Base-by-base conservation (phyloP, 768 basidiomycete species). In the Coprinellus aureogranulatus region DNA sequence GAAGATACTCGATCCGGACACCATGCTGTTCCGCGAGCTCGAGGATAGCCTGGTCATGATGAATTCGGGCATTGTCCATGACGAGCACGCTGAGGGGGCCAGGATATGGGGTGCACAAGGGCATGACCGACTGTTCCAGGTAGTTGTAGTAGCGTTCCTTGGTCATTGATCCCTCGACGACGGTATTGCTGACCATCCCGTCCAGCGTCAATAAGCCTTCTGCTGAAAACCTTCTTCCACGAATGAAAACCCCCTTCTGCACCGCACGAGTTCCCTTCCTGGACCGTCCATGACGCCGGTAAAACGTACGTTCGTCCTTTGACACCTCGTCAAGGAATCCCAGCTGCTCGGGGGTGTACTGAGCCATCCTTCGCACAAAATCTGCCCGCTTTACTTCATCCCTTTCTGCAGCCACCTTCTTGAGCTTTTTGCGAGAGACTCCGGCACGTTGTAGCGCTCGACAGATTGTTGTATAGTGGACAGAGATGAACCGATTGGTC, bases 321-420 rank as follows among this genome's bases (percentile, higher is more conserved):
- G 70, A 72, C 1, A 64, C 65, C 50, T 76, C 70, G 54, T 75
- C 69, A 14, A 75, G 53, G 54, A 76, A 74, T 0, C 69, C 70
- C 10, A 77, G 61, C 45, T 75, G 64, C 3, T 73, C 68, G 4
- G 68, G 59, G 0, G 41, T 49, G 51, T 75, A 75, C 27, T 65
- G 59, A 0, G 68, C 63, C 63, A 75, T 70, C 0, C 51, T 41
- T 0, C 50, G 27, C 1, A 72, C 62, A 54, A 59, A 76, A 37
- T 65, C 70, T 42, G 61, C 60, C 10, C 65, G 57, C 1, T 48
- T 18, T 1, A 59, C 45, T 49, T 73, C 69, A 45, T 72, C 66
- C 2, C 68, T 27, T 53, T 77, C 73, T 0, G 40, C 16, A 0
- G 75, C 72, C 51, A 76, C 68, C n/a, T 62, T 67, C 53, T 66